phyloP scores from a whole-genome alignment of 257 asterid genomes.

The Fraxinus americana region DNA sequence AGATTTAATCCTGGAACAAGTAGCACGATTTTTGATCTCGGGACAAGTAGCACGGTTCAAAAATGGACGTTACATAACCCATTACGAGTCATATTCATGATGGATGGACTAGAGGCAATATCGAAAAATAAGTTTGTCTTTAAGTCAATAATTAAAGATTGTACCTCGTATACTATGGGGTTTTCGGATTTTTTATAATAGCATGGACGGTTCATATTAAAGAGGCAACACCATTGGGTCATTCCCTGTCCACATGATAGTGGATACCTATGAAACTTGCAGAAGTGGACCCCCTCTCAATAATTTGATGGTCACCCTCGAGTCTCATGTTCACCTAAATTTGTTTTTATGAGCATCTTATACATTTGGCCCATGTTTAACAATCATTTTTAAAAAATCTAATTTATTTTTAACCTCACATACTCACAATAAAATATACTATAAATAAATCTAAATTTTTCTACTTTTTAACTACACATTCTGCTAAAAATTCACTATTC shows the following conservation, averaged over 20 bases:
- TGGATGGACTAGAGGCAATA: neutral
- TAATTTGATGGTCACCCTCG: neutral
- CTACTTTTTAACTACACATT: too few species aligned
- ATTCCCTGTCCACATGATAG: neutral
- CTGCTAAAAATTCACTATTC: too few species aligned
- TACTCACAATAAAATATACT: too few species aligned
- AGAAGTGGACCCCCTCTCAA: neutral
- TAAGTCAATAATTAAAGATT: neutral
- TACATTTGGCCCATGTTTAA: neutral
- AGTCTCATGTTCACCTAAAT: neutral
- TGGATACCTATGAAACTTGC: neutral
- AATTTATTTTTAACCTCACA: too few species aligned
- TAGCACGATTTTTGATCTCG: too few species aligned
- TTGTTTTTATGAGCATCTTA: neutral
- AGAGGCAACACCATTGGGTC: neutral
- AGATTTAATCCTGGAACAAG: too few species aligned
- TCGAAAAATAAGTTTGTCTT: neutral
- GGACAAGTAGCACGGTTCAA: neutral
- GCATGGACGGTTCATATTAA: neutral
- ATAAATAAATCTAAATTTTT: too few species aligned
- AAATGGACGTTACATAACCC: conserved; percentile 10
- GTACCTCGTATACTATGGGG: neutral
- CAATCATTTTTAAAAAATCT: too few species aligned
- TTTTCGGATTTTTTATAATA: neutral
- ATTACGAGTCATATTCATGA: conserved; percentile 3